Conservation (phyloP, 495 filamentous ascomycete genomes). For the Xylaria grammica region DNA sequence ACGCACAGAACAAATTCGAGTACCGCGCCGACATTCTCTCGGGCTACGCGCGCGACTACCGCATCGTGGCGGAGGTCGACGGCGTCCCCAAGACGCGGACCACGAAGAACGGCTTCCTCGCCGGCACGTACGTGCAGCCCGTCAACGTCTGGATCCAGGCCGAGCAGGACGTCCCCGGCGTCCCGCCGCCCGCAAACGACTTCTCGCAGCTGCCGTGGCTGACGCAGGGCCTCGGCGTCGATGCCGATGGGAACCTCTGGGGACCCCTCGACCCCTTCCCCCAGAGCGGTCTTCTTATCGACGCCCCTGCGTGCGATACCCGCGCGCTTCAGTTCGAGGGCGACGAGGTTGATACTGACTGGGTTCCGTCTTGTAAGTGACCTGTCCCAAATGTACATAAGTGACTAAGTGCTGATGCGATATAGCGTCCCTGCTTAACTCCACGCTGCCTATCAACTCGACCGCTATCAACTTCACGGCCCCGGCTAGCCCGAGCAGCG, state of each 20-base stretch:
- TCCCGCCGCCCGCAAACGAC: conserved; percentile 33
- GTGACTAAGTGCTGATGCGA: not conserved
- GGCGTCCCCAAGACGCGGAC: conserved; percentile 30
- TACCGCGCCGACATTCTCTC: conserved; percentile 35
- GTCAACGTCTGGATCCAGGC: conserved; percentile 46
- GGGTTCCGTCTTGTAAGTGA: conserved; percentile 22
- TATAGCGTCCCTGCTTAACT: conserved; percentile 17
- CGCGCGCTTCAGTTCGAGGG: conserved; percentile 1
- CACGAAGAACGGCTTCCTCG: conserved; percentile 45
- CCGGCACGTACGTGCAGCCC: conserved; percentile 46
- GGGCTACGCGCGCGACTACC: conserved; percentile 46
- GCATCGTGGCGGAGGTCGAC: conserved; percentile 31
- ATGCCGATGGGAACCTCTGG: conserved; percentile 30
- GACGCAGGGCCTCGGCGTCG: conserved; percentile 30
- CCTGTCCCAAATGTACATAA: too few species aligned
- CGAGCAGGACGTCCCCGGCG: conserved; percentile 36
- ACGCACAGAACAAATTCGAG: conserved; percentile 41
- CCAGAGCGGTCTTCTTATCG: conserved; percentile 19
- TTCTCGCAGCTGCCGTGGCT: conserved; percentile 28
- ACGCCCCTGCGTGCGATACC: conserved; percentile 8
- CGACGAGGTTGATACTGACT: conserved; percentile 10
- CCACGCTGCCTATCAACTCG: conserved; percentile 14
- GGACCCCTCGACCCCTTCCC: conserved; percentile 37
- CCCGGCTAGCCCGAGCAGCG: not conserved
- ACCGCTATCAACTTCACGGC: conserved; percentile 6